These are phyloP conservation scores for Trapa bicornis DNA, from an alignment of 345 rosid species.

Conservation along the genomic window DNA sequence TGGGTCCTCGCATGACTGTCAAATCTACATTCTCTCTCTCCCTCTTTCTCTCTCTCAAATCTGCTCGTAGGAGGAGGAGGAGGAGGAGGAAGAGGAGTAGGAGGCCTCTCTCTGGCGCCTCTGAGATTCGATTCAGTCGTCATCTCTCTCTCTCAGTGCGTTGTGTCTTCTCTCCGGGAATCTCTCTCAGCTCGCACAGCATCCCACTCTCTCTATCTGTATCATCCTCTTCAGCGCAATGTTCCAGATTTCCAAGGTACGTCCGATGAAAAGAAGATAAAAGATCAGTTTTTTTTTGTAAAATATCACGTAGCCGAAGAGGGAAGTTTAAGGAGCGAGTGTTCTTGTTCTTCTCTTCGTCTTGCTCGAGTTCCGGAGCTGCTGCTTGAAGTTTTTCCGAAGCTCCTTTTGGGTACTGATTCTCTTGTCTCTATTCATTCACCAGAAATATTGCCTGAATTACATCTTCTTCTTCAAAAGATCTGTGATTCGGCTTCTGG, in stretches of 20 bases:
- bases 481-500: background rate
- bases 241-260: slow-evolving; percentile 12
- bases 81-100: slow-evolving; percentile 1
- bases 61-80: slow-evolving; percentile 8
- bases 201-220: too few relatives aligned
- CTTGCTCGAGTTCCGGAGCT: background rate
- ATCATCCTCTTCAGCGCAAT: background rate
- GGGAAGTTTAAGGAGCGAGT: background rate
- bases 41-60: slow-evolving; percentile 6
- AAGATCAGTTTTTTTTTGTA: background rate
- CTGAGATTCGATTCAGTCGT: slow-evolving; percentile 8
- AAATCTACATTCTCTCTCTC: slow-evolving; percentile 8
- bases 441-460: background rate
- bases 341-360: background rate
- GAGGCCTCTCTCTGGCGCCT: background rate
- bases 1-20: slow-evolving; percentile 14
- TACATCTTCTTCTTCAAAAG: background rate
- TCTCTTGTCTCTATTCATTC: background rate
- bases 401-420: background rate
- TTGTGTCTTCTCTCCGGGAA: too few relatives aligned
- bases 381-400: background rate
- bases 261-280: background rate
- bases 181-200: too few relatives aligned
- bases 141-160: background rate
- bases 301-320: background rate